Evolutionary conservation across 768 basidiomycete species (phyloP).

Genomic region (Coprinopsis cinerea): DNA sequence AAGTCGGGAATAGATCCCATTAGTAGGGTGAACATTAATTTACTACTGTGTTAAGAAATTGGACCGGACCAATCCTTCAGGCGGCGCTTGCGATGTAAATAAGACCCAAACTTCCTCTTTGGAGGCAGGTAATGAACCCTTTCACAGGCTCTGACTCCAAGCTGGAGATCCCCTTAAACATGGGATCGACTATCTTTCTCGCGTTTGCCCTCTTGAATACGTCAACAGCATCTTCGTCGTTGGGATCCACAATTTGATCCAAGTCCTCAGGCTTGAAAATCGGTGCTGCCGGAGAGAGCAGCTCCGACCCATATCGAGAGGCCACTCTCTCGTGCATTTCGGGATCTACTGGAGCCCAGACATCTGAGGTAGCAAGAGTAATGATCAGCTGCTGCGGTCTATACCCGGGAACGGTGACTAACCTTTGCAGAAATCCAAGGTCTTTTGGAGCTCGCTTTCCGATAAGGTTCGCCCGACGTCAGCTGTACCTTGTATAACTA

Average conservation of each 20-base stretch:
- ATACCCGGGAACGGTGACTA: not conserved
- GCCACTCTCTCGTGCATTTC: slow-evolving; percentile 21
- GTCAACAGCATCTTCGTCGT: slow-evolving; percentile 15
- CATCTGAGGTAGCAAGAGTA: slow-evolving; percentile 11
- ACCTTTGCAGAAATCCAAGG: slow-evolving; percentile 17
- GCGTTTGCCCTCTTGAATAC: slow-evolving; percentile 16
- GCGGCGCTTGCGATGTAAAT: not conserved
- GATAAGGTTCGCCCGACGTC: slow-evolving; percentile 16
- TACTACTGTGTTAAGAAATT: too few species aligned
- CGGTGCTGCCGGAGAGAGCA: slow-evolving; percentile 17
- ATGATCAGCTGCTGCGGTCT: not conserved
- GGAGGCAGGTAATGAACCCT: slow-evolving; percentile 14
- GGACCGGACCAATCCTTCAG: too few species aligned
- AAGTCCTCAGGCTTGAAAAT: slow-evolving; percentile 21
- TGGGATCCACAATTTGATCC: slow-evolving; percentile 8
- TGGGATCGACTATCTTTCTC: slow-evolving; percentile 14
- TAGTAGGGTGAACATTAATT: too few species aligned
- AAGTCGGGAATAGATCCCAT: too few species aligned
- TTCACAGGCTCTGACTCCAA: slow-evolving; percentile 12
- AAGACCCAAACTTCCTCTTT: slow-evolving; percentile 14
- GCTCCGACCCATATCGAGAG: slow-evolving; percentile 19
- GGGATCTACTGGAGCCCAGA: slow-evolving; percentile 22
- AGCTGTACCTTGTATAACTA: slow-evolving; percentile 24
- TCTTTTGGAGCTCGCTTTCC: slow-evolving; percentile 15
- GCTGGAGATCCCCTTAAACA: slow-evolving; percentile 14